Evolutionary conservation across 352 stramenopile genomes (phyloP), one percentile per base, ranked within the genome.

Genomic region (Peronosclerospora sorghi): DNA sequence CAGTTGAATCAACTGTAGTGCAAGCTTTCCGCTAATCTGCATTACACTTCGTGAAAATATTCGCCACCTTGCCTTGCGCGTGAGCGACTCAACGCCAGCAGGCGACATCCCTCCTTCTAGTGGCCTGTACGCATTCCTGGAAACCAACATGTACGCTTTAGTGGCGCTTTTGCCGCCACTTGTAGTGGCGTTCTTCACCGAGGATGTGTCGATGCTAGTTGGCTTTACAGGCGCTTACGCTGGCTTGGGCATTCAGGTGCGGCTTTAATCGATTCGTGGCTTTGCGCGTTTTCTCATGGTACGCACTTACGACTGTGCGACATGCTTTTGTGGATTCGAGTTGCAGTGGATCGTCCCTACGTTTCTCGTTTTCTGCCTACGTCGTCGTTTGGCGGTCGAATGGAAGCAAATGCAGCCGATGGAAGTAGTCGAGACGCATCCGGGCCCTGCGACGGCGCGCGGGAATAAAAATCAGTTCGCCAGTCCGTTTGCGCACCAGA

Each of bases 41-140:
- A 93, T 93, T 57, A 93, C 80, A 14, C 59, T 93, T 6, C 75
- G 80, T 12, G 80, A 93, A 51, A 93, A 89, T 49, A 68, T 93
- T 26, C 66, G 62, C 14, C 78, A 82, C 36, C 62, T 93, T 24
- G 68, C 70, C 19, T 61, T 77, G 39, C 81, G 55, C 29, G 51
- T 82, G 44, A 49, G 23, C 39, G 47, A 59, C 2, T 52, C 45
- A 34, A 15, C 32, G 32, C 57, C 41, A 32, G 46, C 19, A 35
- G 59, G 34, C 44, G 44, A 68, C 34, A 21, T 45, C 24, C 30
- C 45, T 18, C 42, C 56, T 15, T 41, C 45, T 14, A 54, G 20
- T 15, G 69, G 41, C 26, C 41, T 65, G 34, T 53, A 32, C 12
- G 70, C 47, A 8, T 83, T 86, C 29, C 32, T 83, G 20, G 38